Conservation (phyloP, 371 early-diverging fungal species). For the Circinella umbellata region DNA sequence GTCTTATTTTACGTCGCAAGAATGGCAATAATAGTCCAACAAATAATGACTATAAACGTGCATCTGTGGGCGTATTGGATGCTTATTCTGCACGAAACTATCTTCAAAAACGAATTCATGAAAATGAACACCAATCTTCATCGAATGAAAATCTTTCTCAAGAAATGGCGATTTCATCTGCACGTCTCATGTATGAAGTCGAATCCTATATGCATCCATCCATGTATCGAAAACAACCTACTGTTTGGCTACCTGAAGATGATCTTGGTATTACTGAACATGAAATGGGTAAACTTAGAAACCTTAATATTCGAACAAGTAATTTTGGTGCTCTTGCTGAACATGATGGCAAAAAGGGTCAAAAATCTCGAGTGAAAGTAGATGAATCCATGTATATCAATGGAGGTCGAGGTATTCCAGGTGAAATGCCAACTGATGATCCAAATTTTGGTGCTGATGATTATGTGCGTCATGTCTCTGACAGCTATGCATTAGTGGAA, state of each 20-base stretch:
- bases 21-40: neutral
- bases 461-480: constrained; percentile 8
- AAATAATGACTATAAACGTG: neutral
- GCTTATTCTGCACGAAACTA: constrained; percentile 7
- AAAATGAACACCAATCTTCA: neutral
- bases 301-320: constrained; percentile 17
- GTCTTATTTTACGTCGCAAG: neutral
- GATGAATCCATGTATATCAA: constrained; percentile 20
- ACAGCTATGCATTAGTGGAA: constrained; percentile 5
- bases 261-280: constrained; percentile 28
- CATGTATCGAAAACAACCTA: constrained; percentile 19
- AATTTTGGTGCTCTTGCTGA: constrained; percentile 12
- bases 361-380: constrained; percentile 23
- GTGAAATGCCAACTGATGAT: constrained; percentile 13
- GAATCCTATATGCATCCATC: constrained; percentile 32
- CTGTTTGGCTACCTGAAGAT: constrained; percentile 33
- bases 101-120: neutral
- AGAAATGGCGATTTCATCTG: neutral
- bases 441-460: neutral
- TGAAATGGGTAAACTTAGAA: constrained; percentile 19
- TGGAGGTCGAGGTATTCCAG: constrained; percentile 24
- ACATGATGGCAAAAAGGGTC: constrained; percentile 13
- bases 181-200: constrained; percentile 17
- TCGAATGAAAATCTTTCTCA: neutral
- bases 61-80: neutral